A percentile compares a stretch with the other conserved stretches of the same genome.
Conservation (phyloP, 163 green algal species). For the Coccomyxa subellipsoidea region DNA sequence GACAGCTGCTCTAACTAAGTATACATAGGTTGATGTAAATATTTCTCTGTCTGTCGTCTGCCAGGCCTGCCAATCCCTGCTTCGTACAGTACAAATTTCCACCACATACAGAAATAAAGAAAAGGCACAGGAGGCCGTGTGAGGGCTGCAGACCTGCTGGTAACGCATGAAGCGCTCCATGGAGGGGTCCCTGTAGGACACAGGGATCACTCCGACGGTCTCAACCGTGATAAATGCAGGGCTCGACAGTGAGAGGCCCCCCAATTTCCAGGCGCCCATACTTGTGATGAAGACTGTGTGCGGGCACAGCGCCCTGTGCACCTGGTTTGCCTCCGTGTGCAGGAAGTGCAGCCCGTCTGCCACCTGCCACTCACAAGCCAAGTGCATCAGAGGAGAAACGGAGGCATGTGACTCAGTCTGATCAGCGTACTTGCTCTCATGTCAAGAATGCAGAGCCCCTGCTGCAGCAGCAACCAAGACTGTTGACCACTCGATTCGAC, state of each 20-base stretch:
- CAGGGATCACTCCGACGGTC: neutral
- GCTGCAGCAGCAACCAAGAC: too few species aligned
- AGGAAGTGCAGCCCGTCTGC: slow-evolving; percentile 78
- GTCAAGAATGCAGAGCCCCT: too few species aligned
- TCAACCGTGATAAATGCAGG: slow-evolving; percentile 8
- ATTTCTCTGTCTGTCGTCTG: too few species aligned
- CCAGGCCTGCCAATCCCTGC: too few species aligned
- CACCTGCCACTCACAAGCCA: slow-evolving; percentile 40
- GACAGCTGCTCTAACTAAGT: too few species aligned
- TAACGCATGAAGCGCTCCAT: slow-evolving; percentile 4
- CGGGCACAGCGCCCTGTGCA: slow-evolving; percentile 64
- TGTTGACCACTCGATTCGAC: too few species aligned
- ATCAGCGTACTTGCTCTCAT: too few species aligned
- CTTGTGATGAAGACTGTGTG: slow-evolving; percentile 42
- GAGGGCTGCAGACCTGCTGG: neutral
- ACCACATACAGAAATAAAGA: neutral
- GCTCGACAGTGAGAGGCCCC: slow-evolving; percentile 50
- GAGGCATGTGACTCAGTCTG: neutral
- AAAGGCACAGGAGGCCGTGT: neutral
- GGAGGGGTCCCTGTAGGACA: slow-evolving; percentile 13
- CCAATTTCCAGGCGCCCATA: slow-evolving; percentile 76
- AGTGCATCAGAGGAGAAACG: too few species aligned
- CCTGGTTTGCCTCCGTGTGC: slow-evolving; percentile 66
- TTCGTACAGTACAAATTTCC: too few species aligned
- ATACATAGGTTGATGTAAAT: too few species aligned